phyloP scores from a whole-genome alignment of 257 asterid genomes.

The Solanum piurae region DNA sequence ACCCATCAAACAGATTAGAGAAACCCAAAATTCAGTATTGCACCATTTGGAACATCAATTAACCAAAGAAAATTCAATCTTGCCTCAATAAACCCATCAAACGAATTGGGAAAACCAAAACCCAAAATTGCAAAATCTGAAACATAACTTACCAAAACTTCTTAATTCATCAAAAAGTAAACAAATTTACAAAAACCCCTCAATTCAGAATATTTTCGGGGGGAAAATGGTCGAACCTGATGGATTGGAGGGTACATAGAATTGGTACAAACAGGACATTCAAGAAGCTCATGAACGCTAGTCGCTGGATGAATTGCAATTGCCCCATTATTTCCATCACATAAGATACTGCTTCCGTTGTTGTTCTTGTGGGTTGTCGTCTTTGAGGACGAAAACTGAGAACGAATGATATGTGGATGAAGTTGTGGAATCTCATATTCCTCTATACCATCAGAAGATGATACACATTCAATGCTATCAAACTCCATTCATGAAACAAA shows the following conservation, averaged over 20 bases:
- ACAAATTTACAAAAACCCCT: neutral
- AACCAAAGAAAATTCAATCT: neutral
- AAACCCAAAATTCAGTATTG: neutral
- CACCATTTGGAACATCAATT: neutral
- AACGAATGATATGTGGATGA: conserved; percentile 14
- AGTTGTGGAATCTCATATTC: conserved; percentile 48
- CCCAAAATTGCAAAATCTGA: neutral
- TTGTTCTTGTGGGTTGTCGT: conserved; percentile 10
- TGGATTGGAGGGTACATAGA: conserved; percentile 72
- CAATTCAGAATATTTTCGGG: neutral
- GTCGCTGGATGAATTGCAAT: neutral
- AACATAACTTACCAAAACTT: neutral
- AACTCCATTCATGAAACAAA: conserved; percentile 32
- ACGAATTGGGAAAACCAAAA: neutral
- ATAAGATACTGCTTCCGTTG: conserved; percentile 4
- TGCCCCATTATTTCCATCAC: neutral
- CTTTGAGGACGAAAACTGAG: conserved; percentile 37
- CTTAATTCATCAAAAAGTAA: neutral
- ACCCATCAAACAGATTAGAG: neutral
- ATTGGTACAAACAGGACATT: conserved; percentile 14
- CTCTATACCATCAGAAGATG: conserved; percentile 41
- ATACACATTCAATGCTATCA: conserved; percentile 44
- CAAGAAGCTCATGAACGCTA: conserved; percentile 53
- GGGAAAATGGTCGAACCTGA: conserved; percentile 26
- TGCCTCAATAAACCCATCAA: neutral